Conservation (phyloP, 2,329 filamentous ascomycete species). For the Leptographium radiaticola region DNA sequence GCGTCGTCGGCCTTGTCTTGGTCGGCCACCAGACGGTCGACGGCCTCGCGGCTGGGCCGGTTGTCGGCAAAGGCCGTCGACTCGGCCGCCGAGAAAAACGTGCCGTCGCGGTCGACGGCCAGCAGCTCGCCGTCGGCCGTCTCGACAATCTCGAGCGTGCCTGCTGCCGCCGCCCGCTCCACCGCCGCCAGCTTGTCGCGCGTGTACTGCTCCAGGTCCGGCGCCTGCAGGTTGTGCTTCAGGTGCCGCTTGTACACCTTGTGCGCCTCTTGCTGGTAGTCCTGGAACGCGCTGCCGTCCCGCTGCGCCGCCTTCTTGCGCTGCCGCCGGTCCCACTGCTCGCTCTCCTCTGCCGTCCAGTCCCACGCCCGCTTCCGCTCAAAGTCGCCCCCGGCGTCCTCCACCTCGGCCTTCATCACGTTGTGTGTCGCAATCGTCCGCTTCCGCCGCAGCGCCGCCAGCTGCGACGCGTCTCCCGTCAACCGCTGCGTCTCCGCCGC, state of each 20-base stretch:
- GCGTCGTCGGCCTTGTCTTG: conserved; percentile 79
- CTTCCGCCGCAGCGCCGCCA: conserved; percentile 69
- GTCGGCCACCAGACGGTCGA: conserved; percentile 79
- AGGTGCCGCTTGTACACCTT: conserved; percentile 94
- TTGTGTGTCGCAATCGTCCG: conserved; percentile 85
- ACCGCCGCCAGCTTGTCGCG: conserved; percentile 74
- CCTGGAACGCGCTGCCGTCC: conserved; percentile 80
- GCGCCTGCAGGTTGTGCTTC: conserved; percentile 50
- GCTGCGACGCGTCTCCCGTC: conserved; percentile 61
- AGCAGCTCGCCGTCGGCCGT: conserved; percentile 91
- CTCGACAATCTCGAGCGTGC: conserved; percentile 85
- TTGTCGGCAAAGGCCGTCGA: conserved; percentile 71
- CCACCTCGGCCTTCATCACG: conserved; percentile 80
- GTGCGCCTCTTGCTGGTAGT: conserved; percentile 74
- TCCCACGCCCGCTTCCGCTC: conserved; percentile 98
- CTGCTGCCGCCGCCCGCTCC: conserved; percentile 70
- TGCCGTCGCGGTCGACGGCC: conserved; percentile 81
- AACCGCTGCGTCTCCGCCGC: conserved; percentile 71
- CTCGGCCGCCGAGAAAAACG: conserved; percentile 71
- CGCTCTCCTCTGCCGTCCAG: conserved; percentile 91
- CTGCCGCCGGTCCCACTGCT: conserved; percentile 83
- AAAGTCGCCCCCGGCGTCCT: conserved; percentile 78
- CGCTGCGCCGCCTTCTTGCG: conserved; percentile 72
- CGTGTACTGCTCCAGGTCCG: conserved; percentile 75
- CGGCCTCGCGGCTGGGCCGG: conserved; percentile 72